Evolutionary conservation across 176 grass and related monocot genomes (phyloP).

Genomic region (Lolium multiflorum): DNA sequence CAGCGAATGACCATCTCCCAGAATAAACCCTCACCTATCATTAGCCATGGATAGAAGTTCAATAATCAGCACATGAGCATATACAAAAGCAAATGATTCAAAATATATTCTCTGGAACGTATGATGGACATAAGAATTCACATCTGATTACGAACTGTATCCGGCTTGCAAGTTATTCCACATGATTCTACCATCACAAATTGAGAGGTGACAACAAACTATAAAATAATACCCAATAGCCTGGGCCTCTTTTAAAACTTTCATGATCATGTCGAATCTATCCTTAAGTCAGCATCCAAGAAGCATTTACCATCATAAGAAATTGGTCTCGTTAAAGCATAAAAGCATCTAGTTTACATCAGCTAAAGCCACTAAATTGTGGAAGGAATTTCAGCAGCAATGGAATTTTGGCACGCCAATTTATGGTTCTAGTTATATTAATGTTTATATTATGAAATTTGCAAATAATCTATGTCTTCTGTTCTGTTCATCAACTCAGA

Average conservation of each 20-base stretch:
- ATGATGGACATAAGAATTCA: background rate
- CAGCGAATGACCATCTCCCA: constrained; percentile 3
- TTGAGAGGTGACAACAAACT: background rate
- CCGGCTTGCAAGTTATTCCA: background rate
- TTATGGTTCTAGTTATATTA: too few species aligned
- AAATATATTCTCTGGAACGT: constrained; percentile 1
- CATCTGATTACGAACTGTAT: constrained; percentile 21
- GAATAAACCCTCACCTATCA: background rate
- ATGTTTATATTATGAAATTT: too few species aligned
- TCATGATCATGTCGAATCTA: constrained; percentile 92
- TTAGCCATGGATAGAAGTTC: background rate
- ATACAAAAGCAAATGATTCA: background rate
- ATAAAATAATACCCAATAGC: constrained; percentile 71
- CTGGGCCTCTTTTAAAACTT: constrained; percentile 47
- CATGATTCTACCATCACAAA: background rate
- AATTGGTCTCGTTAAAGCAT: constrained; percentile 18
- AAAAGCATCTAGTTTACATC: background rate
- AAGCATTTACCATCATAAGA: constrained; percentile 33
- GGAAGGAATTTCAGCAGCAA: background rate
- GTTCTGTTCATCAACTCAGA: too few species aligned
- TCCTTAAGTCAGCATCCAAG: constrained; percentile 78
- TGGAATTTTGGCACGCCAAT: too few species aligned
- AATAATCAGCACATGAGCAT: background rate
- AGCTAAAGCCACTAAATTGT: background rate
- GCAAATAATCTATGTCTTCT: too few species aligned